Evolutionary conservation across 208 protist genomes (phyloP).

Genomic region (Leishmania tropica): DNA sequence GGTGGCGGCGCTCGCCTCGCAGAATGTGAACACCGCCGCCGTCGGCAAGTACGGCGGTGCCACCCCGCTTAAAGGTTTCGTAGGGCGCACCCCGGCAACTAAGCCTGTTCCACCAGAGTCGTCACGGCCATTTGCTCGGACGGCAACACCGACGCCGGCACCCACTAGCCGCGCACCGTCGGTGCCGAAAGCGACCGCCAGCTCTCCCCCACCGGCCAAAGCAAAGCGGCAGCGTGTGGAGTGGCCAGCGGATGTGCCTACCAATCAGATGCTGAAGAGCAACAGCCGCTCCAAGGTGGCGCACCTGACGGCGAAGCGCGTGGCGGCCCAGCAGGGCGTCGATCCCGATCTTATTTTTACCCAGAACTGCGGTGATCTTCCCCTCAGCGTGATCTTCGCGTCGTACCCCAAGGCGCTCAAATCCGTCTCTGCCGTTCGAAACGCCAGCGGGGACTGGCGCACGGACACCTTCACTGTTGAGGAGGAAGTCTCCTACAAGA

Average conservation of each 20-base stretch:
- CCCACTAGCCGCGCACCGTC: conserved; percentile 33
- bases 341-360: conserved; percentile 87
- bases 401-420: conserved; percentile 76
- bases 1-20: conserved; percentile 63
- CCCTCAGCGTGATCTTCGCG: conserved; percentile 75
- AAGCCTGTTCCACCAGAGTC: conserved; percentile 30
- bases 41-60: conserved; percentile 36
- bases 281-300: conserved; percentile 85
- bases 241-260: conserved; percentile 80
- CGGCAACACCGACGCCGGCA: conserved; percentile 29
- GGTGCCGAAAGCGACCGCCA: conserved; percentile 11
- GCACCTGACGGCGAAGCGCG: conserved; percentile 68
- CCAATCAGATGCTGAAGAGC: conserved; percentile 75
- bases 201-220: conserved; percentile 23
- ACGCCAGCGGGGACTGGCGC: conserved; percentile 84
- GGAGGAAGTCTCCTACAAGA: conserved; percentile 86
- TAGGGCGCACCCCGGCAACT: conserved; percentile 24
- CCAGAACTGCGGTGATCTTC: conserved; percentile 79
- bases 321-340: conserved; percentile 74
- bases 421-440: conserved; percentile 59
- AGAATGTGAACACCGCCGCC: conserved; percentile 72
- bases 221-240: conserved; percentile 51
- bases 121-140: conserved; percentile 35
- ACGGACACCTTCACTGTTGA: conserved; percentile 80
- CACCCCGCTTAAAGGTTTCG: conserved; percentile 31